A percentile compares a stretch with the other conserved stretches of the same genome.
phyloP scores from a whole-genome alignment of 129 eudicot species.

The Logfia minima region DNA sequence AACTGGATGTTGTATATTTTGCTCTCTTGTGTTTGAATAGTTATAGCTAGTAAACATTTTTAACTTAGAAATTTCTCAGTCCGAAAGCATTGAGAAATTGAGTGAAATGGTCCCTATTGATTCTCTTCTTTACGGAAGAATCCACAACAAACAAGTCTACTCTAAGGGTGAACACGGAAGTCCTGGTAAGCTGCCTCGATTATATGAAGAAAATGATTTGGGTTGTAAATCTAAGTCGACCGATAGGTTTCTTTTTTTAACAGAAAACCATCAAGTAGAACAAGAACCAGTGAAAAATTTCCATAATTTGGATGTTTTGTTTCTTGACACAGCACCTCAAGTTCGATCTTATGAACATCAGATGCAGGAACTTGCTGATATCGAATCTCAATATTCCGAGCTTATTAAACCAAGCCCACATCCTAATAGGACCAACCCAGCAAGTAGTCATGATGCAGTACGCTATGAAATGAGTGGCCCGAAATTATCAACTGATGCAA shows the following conservation, averaged over 20 bases:
- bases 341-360: slow-evolving; percentile 34
- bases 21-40: neutral
- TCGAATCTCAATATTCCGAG: slow-evolving; percentile 32
- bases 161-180: slow-evolving; percentile 15
- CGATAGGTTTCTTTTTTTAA: neutral
- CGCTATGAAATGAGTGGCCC: slow-evolving; percentile 17
- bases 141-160: slow-evolving; percentile 13
- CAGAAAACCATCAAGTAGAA: slow-evolving; percentile 25
- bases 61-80: neutral
- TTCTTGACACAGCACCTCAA: slow-evolving; percentile 32
- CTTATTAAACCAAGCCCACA: slow-evolving; percentile 12
- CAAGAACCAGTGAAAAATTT: slow-evolving; percentile 24
- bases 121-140: slow-evolving; percentile 18
- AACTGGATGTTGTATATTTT: slow-evolving; percentile 4
- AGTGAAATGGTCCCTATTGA: slow-evolving; percentile 29
- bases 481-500: slow-evolving; percentile 44
- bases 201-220: slow-evolving; percentile 31
- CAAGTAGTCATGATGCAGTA: neutral
- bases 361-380: slow-evolving; percentile 33
- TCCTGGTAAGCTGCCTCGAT: slow-evolving; percentile 14
- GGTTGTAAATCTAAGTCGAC: neutral
- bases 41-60: neutral
- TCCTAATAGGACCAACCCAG: slow-evolving; percentile 9
- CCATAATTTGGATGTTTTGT: slow-evolving; percentile 26
- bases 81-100: slow-evolving; percentile 3